phyloP scores from a whole-genome alignment of 768 basidiomycete species.

The Boletus tomentosulus region DNA sequence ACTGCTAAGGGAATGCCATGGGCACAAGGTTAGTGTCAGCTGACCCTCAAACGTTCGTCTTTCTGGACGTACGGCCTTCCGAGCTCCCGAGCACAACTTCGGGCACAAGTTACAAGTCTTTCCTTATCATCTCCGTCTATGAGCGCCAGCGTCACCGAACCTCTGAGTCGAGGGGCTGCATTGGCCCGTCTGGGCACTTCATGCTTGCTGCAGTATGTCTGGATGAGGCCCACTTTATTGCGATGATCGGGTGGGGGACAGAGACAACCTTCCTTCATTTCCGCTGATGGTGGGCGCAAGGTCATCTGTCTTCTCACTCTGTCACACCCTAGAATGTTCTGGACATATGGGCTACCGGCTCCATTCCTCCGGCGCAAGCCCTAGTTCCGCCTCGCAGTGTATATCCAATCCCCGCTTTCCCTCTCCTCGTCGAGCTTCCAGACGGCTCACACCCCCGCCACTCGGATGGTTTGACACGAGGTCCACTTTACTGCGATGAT shows the following conservation, averaged over 20 bases:
- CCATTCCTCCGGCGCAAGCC: too few relatives aligned
- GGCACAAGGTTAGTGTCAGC: background rate
- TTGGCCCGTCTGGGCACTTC: too few relatives aligned
- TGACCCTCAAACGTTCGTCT: background rate
- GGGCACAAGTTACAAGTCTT: background rate
- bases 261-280: background rate
- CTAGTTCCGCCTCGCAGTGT: too few relatives aligned
- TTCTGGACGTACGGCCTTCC: background rate
- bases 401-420: too few relatives aligned
- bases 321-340: too few relatives aligned
- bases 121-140: background rate
- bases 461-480: too few relatives aligned
- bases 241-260: background rate
- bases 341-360: too few relatives aligned
- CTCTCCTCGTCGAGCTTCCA: too few relatives aligned
- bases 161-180: background rate
- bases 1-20: background rate
- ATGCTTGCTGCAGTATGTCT: too few relatives aligned
- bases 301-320: too few relatives aligned
- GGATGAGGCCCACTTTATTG: background rate
- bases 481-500: background rate
- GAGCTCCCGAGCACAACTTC: too few relatives aligned
- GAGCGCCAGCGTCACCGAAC: background rate
- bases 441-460: too few relatives aligned
- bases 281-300: background rate